A percentile compares a stretch with the other conserved stretches of the same genome.
Evolutionary conservation across 176 grass and related monocot species (phyloP).

Genomic region (Zea luxurians): DNA sequence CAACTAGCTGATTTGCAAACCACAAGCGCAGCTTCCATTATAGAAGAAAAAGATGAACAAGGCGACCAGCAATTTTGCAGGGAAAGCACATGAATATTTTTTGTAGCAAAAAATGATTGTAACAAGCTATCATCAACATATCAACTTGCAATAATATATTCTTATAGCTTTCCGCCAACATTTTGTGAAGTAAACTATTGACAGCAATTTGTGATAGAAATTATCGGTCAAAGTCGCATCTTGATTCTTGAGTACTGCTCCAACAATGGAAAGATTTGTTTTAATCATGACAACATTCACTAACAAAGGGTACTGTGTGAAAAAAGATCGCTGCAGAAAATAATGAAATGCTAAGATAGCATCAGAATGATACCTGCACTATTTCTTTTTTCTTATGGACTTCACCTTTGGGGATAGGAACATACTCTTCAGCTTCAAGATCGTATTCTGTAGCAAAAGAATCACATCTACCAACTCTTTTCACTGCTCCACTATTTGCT

Average conservation of each 20-base stretch:
- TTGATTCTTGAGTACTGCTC: not conserved
- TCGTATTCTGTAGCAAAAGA: conserved; percentile 97
- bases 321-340: not conserved
- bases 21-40: not conserved
- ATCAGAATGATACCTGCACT: conserved; percentile 65
- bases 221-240: not conserved
- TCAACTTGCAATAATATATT: not conserved
- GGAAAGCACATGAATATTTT: not conserved
- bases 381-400: conserved; percentile 98
- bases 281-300: not conserved
- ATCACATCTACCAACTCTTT: conserved; percentile 99
- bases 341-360: conserved; percentile 11
- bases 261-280: not conserved
- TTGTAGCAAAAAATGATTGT: not conserved
- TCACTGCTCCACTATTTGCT: conserved; percentile 95
- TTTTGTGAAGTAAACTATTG: not conserved
- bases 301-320: conserved; percentile 8
- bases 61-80: not conserved
- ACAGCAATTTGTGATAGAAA: not conserved
- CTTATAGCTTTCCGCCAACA: not conserved
- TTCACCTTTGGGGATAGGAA: conserved; percentile 97
- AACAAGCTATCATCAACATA: not conserved
- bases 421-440: conserved; percentile 99
- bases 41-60: not conserved
- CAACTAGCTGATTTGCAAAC: not conserved